Evolutionary conservation across 1,284 basidiomycete genomes (phyloP), one percentile per base, ranked within the genome.

Genomic region (Mycena sp.): DNA sequence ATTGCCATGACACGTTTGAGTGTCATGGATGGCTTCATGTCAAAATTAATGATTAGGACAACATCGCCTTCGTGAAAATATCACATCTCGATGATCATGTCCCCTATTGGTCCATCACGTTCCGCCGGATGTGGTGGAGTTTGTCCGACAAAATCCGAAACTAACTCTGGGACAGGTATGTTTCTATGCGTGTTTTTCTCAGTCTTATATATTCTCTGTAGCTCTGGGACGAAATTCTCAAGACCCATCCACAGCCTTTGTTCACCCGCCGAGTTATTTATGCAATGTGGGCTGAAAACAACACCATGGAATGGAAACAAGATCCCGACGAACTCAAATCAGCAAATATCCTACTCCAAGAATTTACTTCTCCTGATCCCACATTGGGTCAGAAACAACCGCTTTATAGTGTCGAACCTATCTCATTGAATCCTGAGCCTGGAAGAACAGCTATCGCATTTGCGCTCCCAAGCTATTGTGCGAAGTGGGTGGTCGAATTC

Each of bases 161-260:
- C 51, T 67, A 21, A 64, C 38, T 11, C 53, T 45, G n/a, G 50
- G 35, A 19, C 51, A 58, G 60, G 60, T 65, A 38, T 19, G 25
- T 17, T 25, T 49, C 17, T 30, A 25, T 25, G 29, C 41, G 6
- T 10, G 11, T 14, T 35, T 16, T 43, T 14, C n/a, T 7, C 28
- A 4, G 3, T 25, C 4, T 43, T 21, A 14, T 17, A 26, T n/a
- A 49, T 41, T 12, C 26, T 32, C n/a, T n/a, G n/a, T 30, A 71
- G 71, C 41, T 72, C 4, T 72, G 71, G 69, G 60, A 68, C 21
- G 60, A 65, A 25, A 67, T 72, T 44, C 51, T 72, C 0, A 63
- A 65, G 44, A 63, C 12, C 11, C 16, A 68, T 37, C 61, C 59
- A 2, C n/a, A 45, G 14, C 67, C 66, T 17, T n/a, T 40, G 4